A percentile compares a stretch with the other conserved stretches of the same genome.
Conservation (phyloP, 306 rosid species). For the Vigna unguiculata region DNA sequence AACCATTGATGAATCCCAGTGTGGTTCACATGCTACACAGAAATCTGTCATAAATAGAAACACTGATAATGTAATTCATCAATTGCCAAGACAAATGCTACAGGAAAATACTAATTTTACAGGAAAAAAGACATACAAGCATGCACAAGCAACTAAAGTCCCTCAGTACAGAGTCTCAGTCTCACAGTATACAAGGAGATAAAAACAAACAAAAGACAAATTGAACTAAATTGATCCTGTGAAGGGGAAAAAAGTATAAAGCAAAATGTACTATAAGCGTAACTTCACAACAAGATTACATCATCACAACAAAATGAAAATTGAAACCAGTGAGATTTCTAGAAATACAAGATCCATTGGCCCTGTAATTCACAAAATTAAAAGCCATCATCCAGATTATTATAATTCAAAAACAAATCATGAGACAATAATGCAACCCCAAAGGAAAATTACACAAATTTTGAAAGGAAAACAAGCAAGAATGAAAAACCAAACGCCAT, state of each 20-base stretch:
- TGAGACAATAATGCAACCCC: constrained; percentile 19
- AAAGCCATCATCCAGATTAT: constrained; percentile 17
- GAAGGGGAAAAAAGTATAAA: not conserved
- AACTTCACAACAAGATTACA: constrained; percentile 39
- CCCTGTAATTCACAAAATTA: constrained; percentile 11
- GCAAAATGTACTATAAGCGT: constrained; percentile 32
- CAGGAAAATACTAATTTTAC: not conserved
- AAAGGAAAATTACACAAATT: constrained; percentile 6
- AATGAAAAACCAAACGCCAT: constrained; percentile 19
- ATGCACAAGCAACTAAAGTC: constrained; percentile 32
- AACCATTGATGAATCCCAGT: constrained; percentile 48
- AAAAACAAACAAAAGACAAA: constrained; percentile 36
- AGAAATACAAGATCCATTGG: constrained; percentile 29
- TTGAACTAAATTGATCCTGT: not conserved
- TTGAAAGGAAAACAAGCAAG: not conserved
- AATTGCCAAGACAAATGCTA: constrained; percentile 24
- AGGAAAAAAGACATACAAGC: constrained; percentile 18
- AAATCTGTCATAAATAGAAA: constrained; percentile 30
- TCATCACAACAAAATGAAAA: constrained; percentile 16
- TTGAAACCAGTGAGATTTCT: constrained; percentile 16
- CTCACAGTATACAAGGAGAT: constrained; percentile 9
- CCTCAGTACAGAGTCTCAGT: not conserved
- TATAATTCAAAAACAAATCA: constrained; percentile 26
- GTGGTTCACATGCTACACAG: constrained; percentile 35
- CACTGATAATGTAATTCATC: constrained; percentile 41